These are phyloP conservation scores for Hondaea fermentalgiana DNA, from an alignment of 108 stramenopile species.

Conservation along the genomic window DNA sequence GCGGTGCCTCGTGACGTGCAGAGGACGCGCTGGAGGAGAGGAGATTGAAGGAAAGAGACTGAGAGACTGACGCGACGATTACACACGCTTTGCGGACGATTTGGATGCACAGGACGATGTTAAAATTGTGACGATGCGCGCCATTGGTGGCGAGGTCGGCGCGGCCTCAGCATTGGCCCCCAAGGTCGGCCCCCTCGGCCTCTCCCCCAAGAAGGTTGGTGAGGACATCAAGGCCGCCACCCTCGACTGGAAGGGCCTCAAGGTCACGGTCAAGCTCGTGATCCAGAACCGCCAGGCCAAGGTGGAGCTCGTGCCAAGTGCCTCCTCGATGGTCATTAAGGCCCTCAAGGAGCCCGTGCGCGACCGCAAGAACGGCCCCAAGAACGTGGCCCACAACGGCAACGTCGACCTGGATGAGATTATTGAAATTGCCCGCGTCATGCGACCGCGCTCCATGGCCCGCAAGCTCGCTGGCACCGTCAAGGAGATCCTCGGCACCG, in stretches of 20 bases:
- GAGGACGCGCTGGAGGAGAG: background rate
- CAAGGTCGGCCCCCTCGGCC: conserved; percentile 99
- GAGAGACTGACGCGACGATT: background rate
- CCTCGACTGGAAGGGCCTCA: conserved; percentile 99
- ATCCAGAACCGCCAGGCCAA: conserved; percentile 99
- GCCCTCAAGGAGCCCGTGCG: conserved; percentile 98
- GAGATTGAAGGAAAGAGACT: background rate
- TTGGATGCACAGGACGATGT: background rate
- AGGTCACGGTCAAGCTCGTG: conserved; percentile 97
- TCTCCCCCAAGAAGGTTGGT: conserved; percentile 98
- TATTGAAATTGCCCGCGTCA: conserved; percentile 92
- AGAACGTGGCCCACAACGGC: conserved; percentile 87
- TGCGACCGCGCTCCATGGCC: conserved; percentile 96
- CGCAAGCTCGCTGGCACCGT: conserved; percentile 83
- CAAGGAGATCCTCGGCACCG: conserved; percentile 97
- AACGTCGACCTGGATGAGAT: conserved; percentile 98
- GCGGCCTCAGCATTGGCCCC: conserved; percentile 96
- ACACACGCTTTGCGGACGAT: background rate
- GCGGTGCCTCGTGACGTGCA: too few relatives aligned
- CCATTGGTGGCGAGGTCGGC: conserved; percentile 96
- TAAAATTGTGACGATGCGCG: conserved; percentile 64
- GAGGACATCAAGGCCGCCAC: conserved; percentile 99
- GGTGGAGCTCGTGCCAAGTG: conserved; percentile 89
- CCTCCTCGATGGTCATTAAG: conserved; percentile 97
- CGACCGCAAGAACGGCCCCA: conserved; percentile 90